Evolutionary conservation across 2,329 filamentous ascomycete genomes (phyloP), one percentile per base, ranked within the genome.

Genomic region (Tolypocladium capitatum): DNA sequence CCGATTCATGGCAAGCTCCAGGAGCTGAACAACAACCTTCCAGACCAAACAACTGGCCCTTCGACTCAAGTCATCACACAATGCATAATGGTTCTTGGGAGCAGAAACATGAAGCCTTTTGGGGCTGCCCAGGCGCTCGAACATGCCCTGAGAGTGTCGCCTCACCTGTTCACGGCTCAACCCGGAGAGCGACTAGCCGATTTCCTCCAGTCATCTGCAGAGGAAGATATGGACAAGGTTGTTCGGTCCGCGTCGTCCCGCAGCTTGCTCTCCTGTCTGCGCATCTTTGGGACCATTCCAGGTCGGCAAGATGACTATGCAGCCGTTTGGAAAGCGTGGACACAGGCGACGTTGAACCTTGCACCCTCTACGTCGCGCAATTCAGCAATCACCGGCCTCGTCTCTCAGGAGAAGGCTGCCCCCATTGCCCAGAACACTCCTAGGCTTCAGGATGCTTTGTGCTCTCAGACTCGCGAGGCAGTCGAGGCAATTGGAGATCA

Each of bases 241-340:
- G 65, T 90, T 3, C 64, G 74, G 2, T 89, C 86, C 0, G 78
- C 84, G 0, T 90, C 87, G 1, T 77, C 79, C 0, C 64, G 75
- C 2, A 75, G 82, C 45, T 63, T 95, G 0, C 68, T 89, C 8
- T 76, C 81, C 0, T 78, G 81, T 11, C 68, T 94, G 0, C 74
- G 81, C 43, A 63, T 74, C 1, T 68, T 81, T 36, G 72, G 74
- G 1, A 60, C 68, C 30, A 66, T 69, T 16, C 63, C 63, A 35
- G 66, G 56, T 47, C 68, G 62, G 48, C 60, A 60, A 0, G 54
- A 56, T 0, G 57, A 61, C 0, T 75, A 73, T 46, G 58, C 62
- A 10, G 52, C 53, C 1, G 61, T 72, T 1, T 80, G 75, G 74
- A 63, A 59, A 24, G 55, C 61, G 0, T 72, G 75, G 56, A 58